These are phyloP conservation scores for Cyberlindnera japonica DNA, from an alignment of 805 yeast genomes.

Conservation along the genomic window DNA sequence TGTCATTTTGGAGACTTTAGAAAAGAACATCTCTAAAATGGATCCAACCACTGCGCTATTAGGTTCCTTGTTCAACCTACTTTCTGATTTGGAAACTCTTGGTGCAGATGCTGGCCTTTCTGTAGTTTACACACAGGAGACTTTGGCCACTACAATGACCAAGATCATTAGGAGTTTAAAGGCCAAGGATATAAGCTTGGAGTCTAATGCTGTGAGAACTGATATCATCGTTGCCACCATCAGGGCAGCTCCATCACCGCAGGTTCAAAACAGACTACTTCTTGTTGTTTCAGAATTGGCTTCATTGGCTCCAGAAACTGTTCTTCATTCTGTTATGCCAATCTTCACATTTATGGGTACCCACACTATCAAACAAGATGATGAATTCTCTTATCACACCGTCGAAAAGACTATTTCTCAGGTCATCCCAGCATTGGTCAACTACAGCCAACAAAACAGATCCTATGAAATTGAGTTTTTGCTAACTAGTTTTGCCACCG, in stretches of 20 bases:
- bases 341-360: slow-evolving; percentile 99
- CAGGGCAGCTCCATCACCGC: slow-evolving; percentile 86
- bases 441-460: slow-evolving; percentile 38
- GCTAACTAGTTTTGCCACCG: slow-evolving; percentile 85
- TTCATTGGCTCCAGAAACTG: slow-evolving; percentile 82
- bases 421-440: slow-evolving; percentile 86
- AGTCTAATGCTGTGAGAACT: slow-evolving; percentile 71
- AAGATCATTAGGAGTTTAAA: slow-evolving; percentile 59
- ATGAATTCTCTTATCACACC: slow-evolving; percentile 88
- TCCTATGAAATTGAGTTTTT: slow-evolving; percentile 76
- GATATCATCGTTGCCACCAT: slow-evolving; percentile 90
- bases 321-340: slow-evolving; percentile 98
- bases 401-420: slow-evolving; percentile 86
- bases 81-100: slow-evolving; percentile 75
- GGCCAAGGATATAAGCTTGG: slow-evolving; percentile 37
- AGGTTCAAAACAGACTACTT: slow-evolving; percentile 85
- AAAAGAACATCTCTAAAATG: slow-evolving; percentile 36
- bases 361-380: slow-evolving; percentile 93
- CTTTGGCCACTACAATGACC: slow-evolving; percentile 81
- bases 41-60: slow-evolving; percentile 42
- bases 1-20: slow-evolving; percentile 73
- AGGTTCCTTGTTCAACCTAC: slow-evolving; percentile 51
- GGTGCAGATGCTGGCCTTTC: slow-evolving; percentile 92
- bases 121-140: slow-evolving; percentile 85
- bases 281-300: slow-evolving; percentile 87